phyloP scores from a whole-genome alignment of 306 rosid species.

The Lathyrus aphaca region DNA sequence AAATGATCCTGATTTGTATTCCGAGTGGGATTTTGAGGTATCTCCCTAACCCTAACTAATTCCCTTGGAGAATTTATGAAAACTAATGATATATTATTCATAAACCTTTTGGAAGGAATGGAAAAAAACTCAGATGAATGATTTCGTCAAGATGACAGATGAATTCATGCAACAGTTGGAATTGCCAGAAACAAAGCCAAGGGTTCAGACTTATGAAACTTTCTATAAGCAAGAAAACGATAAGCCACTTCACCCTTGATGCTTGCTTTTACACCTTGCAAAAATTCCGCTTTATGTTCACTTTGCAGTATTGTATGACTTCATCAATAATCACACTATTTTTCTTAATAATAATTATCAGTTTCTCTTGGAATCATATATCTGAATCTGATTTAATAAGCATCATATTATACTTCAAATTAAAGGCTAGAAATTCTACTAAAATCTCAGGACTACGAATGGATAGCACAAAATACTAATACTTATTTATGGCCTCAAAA shows the following conservation, averaged over 20 bases:
- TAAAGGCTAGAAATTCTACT: too few relatives aligned
- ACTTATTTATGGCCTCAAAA: slow-evolving; percentile 3
- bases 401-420: too few relatives aligned
- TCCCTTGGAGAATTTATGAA: too few relatives aligned
- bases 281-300: slow-evolving; percentile 24
- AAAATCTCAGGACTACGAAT: too few relatives aligned
- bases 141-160: slow-evolving; percentile 71
- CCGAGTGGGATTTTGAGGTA: slow-evolving; percentile 94
- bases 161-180: slow-evolving; percentile 65
- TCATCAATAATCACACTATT: background rate
- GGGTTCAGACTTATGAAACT: slow-evolving; percentile 72
- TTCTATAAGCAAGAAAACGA: slow-evolving; percentile 57
- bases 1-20: slow-evolving; percentile 75
- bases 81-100: too few relatives aligned
- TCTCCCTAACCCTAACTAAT: background rate
- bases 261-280: slow-evolving; percentile 30
- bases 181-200: slow-evolving; percentile 73
- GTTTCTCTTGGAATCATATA: slow-evolving; percentile 30
- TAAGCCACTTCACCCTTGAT: slow-evolving; percentile 45
- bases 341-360: slow-evolving; percentile 16
- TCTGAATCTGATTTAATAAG: slow-evolving; percentile 7
- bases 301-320: slow-evolving; percentile 29
- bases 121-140: slow-evolving; percentile 64
- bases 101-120: slow-evolving; percentile 64
- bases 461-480: background rate